Base-by-base conservation (phyloP, 2,329 filamentous ascomycete species). In the Paracoccidioides lutzii region DNA sequence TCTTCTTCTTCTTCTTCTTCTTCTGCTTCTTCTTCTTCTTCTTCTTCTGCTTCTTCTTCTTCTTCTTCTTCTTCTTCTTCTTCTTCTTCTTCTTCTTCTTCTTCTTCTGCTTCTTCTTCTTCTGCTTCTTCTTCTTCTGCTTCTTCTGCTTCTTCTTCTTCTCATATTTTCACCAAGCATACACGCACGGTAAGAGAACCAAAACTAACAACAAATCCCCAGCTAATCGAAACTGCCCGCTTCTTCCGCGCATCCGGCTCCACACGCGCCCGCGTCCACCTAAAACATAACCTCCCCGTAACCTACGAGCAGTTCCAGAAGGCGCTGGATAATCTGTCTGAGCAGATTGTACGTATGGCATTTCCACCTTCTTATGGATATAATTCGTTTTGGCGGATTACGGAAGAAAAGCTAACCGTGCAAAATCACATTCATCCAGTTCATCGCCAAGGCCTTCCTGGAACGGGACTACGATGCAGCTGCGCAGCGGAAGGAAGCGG, bases 171-270 rank as follows among this genome's bases (percentile, higher is more conserved):
- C 22, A 22, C 22, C 2, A 1, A 22, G 22, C 22, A 2, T 22
- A 22, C 22, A 22, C 22, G 22, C 22, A 22, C 22, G 22, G 22
- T 22, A 22, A 22, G 22, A 22, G 22, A 22, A 1, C 22, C 22
- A 22, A 22, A 22, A 22, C 22, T 22, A 22, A 22, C 22, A 32
- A 56, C 60, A 44, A 59, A 48, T 35, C 32, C 8, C 37, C 60
- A 74, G 71, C 66, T 74, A 32, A 63, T 73, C 54, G 71, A 73
- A 38, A 72, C 69, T 10, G 71, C 69, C 22, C 69, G 70, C 7
- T 69, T 72, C 55, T 73, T 74, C 53, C 68, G 67, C 52, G 66
- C 69, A 12, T 63, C 63, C 5, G 69, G 66, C 14, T 70, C 70
- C 8, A 41, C 12, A 59, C 67, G 51, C 65, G 69, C 43, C 63